Conservation (phyloP, 2,329 filamentous ascomycete genomes). For the Fusarium compactum region DNA sequence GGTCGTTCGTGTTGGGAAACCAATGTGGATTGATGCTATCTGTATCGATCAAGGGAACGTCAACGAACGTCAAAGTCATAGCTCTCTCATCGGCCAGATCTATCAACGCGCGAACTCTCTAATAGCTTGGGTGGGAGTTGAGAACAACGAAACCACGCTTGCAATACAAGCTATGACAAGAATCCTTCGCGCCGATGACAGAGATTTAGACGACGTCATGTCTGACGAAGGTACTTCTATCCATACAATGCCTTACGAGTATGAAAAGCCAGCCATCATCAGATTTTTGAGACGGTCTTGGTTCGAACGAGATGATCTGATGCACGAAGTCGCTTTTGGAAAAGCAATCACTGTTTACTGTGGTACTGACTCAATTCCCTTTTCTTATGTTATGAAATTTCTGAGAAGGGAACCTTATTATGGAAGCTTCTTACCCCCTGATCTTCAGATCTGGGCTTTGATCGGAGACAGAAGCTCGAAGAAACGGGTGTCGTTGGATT, state of each 20-base stretch:
- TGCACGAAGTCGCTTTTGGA: not conserved
- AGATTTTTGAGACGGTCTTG: not conserved
- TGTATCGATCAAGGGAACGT: not conserved
- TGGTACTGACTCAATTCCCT: not conserved
- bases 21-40: slow-evolving; percentile 17
- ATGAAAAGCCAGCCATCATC: not conserved
- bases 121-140: not conserved
- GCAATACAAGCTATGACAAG: not conserved
- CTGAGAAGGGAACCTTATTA: not conserved
- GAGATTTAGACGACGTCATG: not conserved
- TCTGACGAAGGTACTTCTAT: not conserved
- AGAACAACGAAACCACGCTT: not conserved
- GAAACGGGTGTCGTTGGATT: not conserved
- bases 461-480: not conserved
- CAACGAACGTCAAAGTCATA: not conserved
- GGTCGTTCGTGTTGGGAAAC: not conserved
- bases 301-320: not conserved
- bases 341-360: slow-evolving; percentile 14
- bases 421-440: not conserved
- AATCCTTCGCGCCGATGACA: not conserved
- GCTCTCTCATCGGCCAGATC: not conserved
- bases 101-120: not conserved
- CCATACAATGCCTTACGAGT: rapidly evolving
- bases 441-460: not conserved
- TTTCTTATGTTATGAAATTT: not conserved